Evolutionary conservation across 305 asterid genomes (phyloP).

Genomic region (Vinca major): DNA sequence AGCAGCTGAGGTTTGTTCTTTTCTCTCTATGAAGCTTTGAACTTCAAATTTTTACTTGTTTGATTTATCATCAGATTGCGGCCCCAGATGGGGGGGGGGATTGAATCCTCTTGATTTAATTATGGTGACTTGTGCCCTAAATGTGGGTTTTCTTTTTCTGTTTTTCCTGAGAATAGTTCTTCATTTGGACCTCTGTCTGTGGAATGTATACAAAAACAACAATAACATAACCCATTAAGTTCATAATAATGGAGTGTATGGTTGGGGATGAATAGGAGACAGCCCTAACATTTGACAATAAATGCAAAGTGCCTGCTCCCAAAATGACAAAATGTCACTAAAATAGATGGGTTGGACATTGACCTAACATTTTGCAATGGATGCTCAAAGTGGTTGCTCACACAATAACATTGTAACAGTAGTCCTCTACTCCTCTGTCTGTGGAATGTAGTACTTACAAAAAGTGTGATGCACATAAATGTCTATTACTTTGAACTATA

Average conservation of each 20-base stretch:
- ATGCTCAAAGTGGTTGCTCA: no score
- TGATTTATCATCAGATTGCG: not conserved
- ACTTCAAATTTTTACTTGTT: not conserved
- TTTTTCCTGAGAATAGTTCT: not conserved
- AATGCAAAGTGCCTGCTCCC: no score
- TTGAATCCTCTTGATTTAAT: not conserved
- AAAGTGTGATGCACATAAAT: not conserved
- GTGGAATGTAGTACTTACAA: not conserved
- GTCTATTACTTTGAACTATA: not conserved
- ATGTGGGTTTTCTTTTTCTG: not conserved
- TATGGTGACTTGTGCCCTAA: not conserved
- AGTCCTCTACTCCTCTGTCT: no score
- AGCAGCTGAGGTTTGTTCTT: conserved; percentile 62
- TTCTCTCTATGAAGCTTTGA: not conserved
- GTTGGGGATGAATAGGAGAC: no score
- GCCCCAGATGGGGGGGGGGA: not conserved
- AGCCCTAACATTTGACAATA: no score
- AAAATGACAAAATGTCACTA: no score
- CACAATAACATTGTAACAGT: no score
- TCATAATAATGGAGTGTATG: no score
- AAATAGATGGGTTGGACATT: no score
- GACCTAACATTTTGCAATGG: no score
- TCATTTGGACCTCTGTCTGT: not conserved
- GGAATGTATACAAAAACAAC: not conserved
- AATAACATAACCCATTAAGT: no score